Evolutionary conservation across 257 asterid genomes (phyloP).

Genomic region (Sherardia arvensis): DNA sequence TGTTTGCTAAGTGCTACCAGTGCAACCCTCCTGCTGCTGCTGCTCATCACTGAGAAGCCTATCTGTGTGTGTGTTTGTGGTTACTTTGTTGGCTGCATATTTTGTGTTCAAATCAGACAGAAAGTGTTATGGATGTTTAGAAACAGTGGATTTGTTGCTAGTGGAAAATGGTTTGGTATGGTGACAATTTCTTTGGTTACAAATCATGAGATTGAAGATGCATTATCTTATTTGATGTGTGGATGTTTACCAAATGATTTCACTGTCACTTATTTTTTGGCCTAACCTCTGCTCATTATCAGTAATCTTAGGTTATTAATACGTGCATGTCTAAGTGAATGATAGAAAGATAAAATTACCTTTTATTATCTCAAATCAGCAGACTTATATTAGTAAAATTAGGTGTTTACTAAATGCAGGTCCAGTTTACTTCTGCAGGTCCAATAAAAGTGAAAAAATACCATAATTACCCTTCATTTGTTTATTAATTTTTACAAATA

Average conservation of each 20-base stretch:
- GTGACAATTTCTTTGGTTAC: neutral
- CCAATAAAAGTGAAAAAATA: too few species aligned
- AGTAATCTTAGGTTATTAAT: too few species aligned
- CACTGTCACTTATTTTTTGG: neutral
- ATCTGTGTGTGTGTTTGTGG: neutral
- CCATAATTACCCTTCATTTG: too few species aligned
- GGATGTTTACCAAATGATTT: neutral
- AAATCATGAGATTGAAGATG: neutral
- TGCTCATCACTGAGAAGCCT: constrained; percentile 15
- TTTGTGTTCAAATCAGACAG: neutral
- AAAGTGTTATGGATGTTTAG: neutral
- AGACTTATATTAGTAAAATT: too few species aligned
- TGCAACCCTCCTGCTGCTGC: constrained; percentile 40
- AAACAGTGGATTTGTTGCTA: neutral
- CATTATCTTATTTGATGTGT: neutral
- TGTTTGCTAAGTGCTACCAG: constrained; percentile 78
- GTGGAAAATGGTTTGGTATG: neutral
- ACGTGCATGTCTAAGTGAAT: too few species aligned
- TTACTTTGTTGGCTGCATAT: neutral
- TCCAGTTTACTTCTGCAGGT: too few species aligned
- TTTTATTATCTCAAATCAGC: too few species aligned
- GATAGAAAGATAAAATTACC: too few species aligned
- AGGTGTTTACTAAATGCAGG: too few species aligned
- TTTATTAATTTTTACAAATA: too few species aligned
- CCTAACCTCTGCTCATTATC: neutral